Evolutionary conservation across 768 basidiomycete genomes (phyloP).

Genomic region (Phaeotremella skinneri): DNA sequence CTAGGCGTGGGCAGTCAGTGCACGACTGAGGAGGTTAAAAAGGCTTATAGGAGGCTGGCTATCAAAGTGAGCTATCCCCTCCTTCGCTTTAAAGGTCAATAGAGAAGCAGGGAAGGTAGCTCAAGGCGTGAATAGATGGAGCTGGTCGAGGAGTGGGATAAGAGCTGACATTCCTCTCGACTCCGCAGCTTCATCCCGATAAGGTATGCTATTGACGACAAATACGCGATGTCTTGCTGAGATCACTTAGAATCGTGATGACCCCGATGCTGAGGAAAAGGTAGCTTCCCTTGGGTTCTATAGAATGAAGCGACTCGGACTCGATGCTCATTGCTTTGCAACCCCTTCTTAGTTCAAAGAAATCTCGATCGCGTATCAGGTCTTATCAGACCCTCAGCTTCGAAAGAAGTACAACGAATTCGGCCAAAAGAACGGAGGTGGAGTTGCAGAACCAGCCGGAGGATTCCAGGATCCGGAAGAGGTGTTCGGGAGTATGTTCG

Average conservation of each 20-base stretch:
- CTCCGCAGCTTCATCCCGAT: conserved; percentile 42
- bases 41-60: conserved; percentile 49
- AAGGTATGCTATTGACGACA: conserved; percentile 24
- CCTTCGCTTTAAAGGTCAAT: neutral
- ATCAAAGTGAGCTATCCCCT: conserved; percentile 40
- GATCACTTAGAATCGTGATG: conserved; percentile 41
- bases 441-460: conserved; percentile 47
- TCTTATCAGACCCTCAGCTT: conserved; percentile 50
- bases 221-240: neutral
- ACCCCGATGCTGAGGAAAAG: conserved; percentile 51
- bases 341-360: conserved; percentile 45
- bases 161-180: neutral
- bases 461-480: conserved; percentile 52
- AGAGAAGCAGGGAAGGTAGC: too few relatives aligned
- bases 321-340: neutral
- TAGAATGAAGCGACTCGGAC: neutral
- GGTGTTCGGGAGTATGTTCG: conserved; percentile 52
- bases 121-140: neutral
- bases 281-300: conserved; percentile 20
- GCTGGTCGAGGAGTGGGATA: neutral
- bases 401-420: conserved; percentile 51
- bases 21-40: conserved; percentile 48
- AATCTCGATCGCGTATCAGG: conserved; percentile 51
- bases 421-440: conserved; percentile 50
- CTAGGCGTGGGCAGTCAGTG: conserved; percentile 46